Conservation (phyloP, 768 basidiomycete genomes). For the Naganishia vaughanmartiniae region DNA sequence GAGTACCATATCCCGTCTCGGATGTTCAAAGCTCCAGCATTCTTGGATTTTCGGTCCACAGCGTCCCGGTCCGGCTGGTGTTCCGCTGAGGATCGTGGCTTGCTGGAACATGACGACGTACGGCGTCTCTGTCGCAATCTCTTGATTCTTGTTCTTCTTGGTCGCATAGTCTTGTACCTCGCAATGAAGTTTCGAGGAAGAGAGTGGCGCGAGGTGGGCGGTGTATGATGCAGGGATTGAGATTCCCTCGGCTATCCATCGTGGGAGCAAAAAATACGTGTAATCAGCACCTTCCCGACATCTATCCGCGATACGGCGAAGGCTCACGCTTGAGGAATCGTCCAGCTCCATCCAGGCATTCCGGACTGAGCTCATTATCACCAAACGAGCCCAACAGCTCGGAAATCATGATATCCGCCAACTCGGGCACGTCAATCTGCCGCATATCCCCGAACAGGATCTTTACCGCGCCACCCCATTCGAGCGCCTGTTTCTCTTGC, state of each 20-base stretch:
- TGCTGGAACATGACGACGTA: constrained; percentile 99
- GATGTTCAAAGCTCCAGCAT: constrained; percentile 98
- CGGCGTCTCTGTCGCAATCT: constrained; percentile 82
- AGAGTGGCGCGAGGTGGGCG: constrained; percentile 87
- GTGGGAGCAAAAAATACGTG: background rate
- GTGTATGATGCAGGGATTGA: constrained; percentile 96
- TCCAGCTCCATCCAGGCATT: constrained; percentile 94
- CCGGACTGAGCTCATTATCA: constrained; percentile 96
- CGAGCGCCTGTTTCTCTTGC: constrained; percentile 72
- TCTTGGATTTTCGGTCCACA: constrained; percentile 85
- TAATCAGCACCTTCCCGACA: constrained; percentile 14
- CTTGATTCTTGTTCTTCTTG: constrained; percentile 41
- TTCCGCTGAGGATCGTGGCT: constrained; percentile 80
- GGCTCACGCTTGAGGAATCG: constrained; percentile 82
- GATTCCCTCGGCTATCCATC: constrained; percentile 72
- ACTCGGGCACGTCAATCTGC: constrained; percentile 72
- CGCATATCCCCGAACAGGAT: constrained; percentile 97
- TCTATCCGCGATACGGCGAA: background rate
- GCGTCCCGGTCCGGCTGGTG: constrained; percentile 51
- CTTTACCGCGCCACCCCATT: constrained; percentile 78
- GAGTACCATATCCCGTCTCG: constrained; percentile 71
- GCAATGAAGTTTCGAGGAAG: constrained; percentile 86
- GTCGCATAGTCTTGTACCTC: constrained; percentile 68
- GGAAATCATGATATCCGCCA: constrained; percentile 88
- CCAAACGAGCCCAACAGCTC: constrained; percentile 96